Conservation (phyloP, 1,284 basidiomycete species). For the Grifola frondosa region DNA sequence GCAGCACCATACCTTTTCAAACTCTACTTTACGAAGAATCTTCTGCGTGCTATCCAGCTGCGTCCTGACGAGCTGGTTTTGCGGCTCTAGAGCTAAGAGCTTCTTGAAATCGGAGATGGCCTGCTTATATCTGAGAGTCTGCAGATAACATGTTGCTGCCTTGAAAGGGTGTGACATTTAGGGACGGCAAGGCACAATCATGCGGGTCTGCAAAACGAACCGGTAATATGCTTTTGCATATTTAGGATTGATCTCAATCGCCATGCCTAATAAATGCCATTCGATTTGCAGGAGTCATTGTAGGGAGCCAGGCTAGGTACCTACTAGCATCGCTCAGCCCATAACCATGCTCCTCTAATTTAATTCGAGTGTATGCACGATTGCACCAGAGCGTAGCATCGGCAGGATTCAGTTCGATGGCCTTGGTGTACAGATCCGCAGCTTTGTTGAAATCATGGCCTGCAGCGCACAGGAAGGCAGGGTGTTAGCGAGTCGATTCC, state of each 20-base stretch:
- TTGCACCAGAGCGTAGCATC: conserved; percentile 82
- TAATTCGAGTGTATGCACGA: conserved; percentile 76
- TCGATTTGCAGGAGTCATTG: background rate
- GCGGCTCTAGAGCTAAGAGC: conserved; percentile 85
- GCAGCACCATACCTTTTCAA: conserved; percentile 68
- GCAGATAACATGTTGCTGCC: conserved; percentile 89
- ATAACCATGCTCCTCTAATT: conserved; percentile 81
- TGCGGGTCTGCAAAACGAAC: conserved; percentile 45
- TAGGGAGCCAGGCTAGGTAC: conserved; percentile 1
- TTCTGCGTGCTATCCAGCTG: conserved; percentile 92
- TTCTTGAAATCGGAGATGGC: conserved; percentile 88
- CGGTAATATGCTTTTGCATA: conserved; percentile 92
- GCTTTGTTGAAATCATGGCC: conserved; percentile 60
- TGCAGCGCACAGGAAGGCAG: conserved; percentile 20
- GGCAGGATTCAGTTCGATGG: conserved; percentile 76
- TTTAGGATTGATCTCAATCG: conserved; percentile 85
- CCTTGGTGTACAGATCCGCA: conserved; percentile 75
- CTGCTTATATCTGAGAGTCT: conserved; percentile 82
- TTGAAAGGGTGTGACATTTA: conserved; percentile 27
- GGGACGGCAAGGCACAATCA: conserved; percentile 1
- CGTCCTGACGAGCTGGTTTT: conserved; percentile 76
- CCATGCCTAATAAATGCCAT: conserved; percentile 56
- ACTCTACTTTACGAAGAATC: conserved; percentile 82
- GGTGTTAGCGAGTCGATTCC: background rate
- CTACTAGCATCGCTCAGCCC: conserved; percentile 75